Percentiles rank a stretch among this genome's conserved stretches.
Evolutionary conservation across 2,329 filamentous ascomycete genomes (phyloP).

Genomic region (Trichophyton equinum): DNA sequence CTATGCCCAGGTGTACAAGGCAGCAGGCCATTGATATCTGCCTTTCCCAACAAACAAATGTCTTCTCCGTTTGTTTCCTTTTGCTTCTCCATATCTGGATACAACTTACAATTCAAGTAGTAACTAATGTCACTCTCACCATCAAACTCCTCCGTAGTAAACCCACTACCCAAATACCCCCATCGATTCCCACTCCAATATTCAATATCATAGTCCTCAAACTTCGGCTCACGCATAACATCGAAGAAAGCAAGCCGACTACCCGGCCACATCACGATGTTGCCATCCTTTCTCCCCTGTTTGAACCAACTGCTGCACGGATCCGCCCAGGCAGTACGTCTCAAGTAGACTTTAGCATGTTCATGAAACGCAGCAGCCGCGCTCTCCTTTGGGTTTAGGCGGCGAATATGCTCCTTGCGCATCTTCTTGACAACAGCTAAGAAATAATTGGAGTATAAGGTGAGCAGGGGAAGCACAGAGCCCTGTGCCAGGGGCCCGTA

Average conservation of each 20-base stretch:
- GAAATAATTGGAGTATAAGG: slow-evolving; percentile 11
- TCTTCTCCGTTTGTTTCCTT: background rate
- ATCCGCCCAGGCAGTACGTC: slow-evolving; percentile 12
- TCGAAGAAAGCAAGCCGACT: slow-evolving; percentile 14
- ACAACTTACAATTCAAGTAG: slow-evolving; percentile 12
- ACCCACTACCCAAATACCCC: slow-evolving; percentile 13
- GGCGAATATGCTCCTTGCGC: slow-evolving; percentile 13
- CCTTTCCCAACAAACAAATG: background rate
- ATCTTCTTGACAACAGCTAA: slow-evolving; percentile 13
- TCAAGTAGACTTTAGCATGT: slow-evolving; percentile 11
- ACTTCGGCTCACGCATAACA: slow-evolving; percentile 10
- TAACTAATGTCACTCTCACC: slow-evolving; percentile 11
- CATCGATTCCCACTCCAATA: slow-evolving; percentile 15
- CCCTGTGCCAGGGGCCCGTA: slow-evolving; percentile 13
- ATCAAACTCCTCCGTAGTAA: slow-evolving; percentile 11
- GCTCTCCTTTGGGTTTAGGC: slow-evolving; percentile 11
- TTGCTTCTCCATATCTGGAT: slow-evolving; percentile 4
- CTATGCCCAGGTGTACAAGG: slow-evolving; percentile 6
- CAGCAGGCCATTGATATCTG: slow-evolving; percentile 5
- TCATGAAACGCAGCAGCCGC: slow-evolving; percentile 12
- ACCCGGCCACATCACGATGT: slow-evolving; percentile 18
- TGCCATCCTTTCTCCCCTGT: slow-evolving; percentile 16
- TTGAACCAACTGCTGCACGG: slow-evolving; percentile 16
- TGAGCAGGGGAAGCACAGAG: slow-evolving; percentile 10
- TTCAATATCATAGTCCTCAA: slow-evolving; percentile 14